Conservation (phyloP, 75 land plant species). For the Picea sitchensis region DNA sequence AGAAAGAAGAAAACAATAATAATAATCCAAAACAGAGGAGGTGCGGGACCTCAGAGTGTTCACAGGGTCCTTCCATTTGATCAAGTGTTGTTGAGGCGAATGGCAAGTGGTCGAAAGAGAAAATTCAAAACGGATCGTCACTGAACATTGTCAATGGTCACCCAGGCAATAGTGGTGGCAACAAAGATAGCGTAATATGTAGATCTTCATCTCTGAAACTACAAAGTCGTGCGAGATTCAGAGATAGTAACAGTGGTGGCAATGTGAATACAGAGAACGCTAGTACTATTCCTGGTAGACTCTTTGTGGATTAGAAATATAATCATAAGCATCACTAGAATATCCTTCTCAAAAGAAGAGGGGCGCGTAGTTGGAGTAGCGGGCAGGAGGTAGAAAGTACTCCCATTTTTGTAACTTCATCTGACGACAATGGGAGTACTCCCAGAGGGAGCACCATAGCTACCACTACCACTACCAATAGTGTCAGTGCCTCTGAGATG, state of each 20-base stretch:
- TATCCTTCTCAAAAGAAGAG: too few species aligned
- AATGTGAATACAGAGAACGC: background rate
- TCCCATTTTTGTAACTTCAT: background rate
- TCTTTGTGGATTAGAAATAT: background rate
- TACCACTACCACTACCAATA: background rate
- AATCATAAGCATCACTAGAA: too few species aligned
- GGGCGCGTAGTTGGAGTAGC: too few species aligned
- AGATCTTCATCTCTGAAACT: background rate
- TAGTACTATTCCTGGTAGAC: background rate
- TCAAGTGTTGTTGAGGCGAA: background rate
- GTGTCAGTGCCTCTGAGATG: background rate
- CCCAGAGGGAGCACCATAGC: background rate
- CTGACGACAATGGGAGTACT: background rate
- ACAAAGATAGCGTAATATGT: background rate
- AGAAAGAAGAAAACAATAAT: too few species aligned
- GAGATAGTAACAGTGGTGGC: background rate
- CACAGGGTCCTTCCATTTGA: too few species aligned
- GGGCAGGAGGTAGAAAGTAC: too few species aligned
- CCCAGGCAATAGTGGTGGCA: too few species aligned
- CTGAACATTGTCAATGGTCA: background rate
- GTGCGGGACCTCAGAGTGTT: too few species aligned
- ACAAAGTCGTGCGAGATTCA: background rate
- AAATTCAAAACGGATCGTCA: too few species aligned
- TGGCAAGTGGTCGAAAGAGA: background rate
- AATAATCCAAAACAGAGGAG: too few species aligned